These are phyloP conservation scores for Coemansia sp. DNA, from an alignment of 192 early-diverging fungal species.

Conservation along the genomic window DNA sequence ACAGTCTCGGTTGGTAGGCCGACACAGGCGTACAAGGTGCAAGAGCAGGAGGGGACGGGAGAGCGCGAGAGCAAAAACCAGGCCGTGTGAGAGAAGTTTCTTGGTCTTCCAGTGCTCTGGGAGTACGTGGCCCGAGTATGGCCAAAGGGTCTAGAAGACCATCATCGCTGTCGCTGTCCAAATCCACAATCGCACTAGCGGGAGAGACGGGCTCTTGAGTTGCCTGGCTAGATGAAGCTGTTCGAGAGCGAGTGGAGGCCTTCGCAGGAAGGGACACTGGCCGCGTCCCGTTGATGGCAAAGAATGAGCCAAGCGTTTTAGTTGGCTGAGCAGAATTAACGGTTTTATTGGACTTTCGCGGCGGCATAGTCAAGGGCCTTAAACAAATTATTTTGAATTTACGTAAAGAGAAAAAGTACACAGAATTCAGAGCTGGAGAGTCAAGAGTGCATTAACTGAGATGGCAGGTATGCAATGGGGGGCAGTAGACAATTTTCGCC, in stretches of 20 bases:
- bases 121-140: conserved; percentile 14
- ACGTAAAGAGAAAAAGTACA: background rate
- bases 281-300: background rate
- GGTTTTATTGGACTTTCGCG: background rate
- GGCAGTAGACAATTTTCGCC: background rate
- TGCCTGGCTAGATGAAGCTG: background rate
- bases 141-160: conserved; percentile 31
- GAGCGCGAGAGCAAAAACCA: background rate
- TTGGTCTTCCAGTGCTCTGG: background rate
- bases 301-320: background rate
- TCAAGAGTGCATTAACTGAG: background rate
- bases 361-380: background rate
- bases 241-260: background rate
- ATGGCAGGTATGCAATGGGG: background rate
- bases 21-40: background rate
- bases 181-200: background rate
- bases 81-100: background rate
- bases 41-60: background rate
- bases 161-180: conserved; percentile 30
- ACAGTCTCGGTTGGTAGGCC: background rate
- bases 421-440: background rate
- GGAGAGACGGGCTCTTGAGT: background rate
- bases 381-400: background rate
- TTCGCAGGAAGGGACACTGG: background rate
- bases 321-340: background rate